These are phyloP conservation scores for Rhodotorula babjevae DNA, from an alignment of 768 basidiomycete species.

Conservation along the genomic window DNA sequence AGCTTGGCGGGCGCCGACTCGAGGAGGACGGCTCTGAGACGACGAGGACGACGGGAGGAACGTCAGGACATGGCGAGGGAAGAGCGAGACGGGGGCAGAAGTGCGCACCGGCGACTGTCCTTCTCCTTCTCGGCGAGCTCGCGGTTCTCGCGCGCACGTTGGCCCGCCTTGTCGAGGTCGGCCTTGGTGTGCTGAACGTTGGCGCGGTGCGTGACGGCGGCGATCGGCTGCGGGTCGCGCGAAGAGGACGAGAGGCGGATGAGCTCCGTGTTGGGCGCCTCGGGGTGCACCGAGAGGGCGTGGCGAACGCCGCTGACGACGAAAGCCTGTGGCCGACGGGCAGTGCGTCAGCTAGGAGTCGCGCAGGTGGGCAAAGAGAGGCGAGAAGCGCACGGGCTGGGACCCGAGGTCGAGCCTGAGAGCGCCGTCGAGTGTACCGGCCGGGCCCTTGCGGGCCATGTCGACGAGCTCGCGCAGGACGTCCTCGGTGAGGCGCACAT, in stretches of 20 bases:
- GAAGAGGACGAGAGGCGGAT: not conserved
- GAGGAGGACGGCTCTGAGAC: conserved; percentile 26
- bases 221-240: conserved; percentile 19
- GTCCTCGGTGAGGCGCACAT: conserved; percentile 21
- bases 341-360: too few relatives aligned
- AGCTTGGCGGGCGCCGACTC: conserved; percentile 1
- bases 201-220: conserved; percentile 16
- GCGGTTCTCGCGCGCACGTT: conserved; percentile 9
- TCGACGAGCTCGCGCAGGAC: conserved; percentile 21
- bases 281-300: conserved; percentile 21
- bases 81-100: not conserved
- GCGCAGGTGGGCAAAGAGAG: not conserved
- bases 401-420: conserved; percentile 13
- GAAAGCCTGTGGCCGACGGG: not conserved
- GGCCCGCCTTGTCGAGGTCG: conserved; percentile 10
- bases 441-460: not conserved
- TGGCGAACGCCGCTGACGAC: conserved; percentile 19
- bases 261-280: conserved; percentile 20
- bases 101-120: conserved; percentile 19
- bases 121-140: conserved; percentile 25
- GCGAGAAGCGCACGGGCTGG: conserved; percentile 7
- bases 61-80: not conserved
- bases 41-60: not conserved
- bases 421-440: not conserved
- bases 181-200: not conserved